Conservation (phyloP, 2,329 filamentous ascomycete species). For the Nigrograna mackinnonii region DNA sequence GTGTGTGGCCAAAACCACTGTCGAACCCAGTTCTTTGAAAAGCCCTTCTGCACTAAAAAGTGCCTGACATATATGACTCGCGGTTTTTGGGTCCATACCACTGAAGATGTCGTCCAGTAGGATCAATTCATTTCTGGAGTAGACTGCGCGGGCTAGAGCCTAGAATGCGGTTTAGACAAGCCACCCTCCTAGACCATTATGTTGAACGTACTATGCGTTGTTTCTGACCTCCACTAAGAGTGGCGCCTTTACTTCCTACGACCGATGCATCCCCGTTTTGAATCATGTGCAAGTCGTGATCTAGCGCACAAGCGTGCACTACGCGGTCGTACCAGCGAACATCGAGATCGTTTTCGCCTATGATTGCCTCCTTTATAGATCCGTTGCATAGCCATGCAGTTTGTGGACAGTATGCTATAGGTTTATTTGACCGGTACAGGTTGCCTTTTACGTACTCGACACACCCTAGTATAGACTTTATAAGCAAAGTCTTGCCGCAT, state of each 20-base stretch:
- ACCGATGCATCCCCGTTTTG: constrained; percentile 36
- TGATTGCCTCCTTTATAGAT: constrained; percentile 29
- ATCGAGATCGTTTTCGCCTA: constrained; percentile 18
- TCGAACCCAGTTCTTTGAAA: too few relatives aligned
- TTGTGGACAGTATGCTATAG: constrained; percentile 26
- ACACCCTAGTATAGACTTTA: constrained; percentile 15
- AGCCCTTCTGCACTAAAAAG: constrained; percentile 45
- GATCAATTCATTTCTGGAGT: constrained; percentile 45
- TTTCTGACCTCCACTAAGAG: constrained; percentile 53
- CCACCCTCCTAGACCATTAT: too few relatives aligned
- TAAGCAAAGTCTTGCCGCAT: constrained; percentile 38
- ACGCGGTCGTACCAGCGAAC: constrained; percentile 26
- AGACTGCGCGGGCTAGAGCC: constrained; percentile 54
- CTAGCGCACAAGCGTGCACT: constrained; percentile 19
- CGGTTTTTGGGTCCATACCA: constrained; percentile 50
- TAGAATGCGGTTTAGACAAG: too few relatives aligned
- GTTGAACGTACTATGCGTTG: too few relatives aligned
- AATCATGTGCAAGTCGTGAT: constrained; percentile 14
- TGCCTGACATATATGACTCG: constrained; percentile 24
- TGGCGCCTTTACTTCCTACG: constrained; percentile 51
- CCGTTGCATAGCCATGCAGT: constrained; percentile 29
- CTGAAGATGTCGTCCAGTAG: constrained; percentile 54
- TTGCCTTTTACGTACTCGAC: constrained; percentile 6
- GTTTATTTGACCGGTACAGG: constrained; percentile 4
- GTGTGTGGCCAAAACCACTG: too few relatives aligned